A percentile compares a stretch with the other conserved stretches of the same genome.
Evolutionary conservation across 1,139 yeast species (phyloP).

Genomic region (Insectozyma bohioensis): DNA sequence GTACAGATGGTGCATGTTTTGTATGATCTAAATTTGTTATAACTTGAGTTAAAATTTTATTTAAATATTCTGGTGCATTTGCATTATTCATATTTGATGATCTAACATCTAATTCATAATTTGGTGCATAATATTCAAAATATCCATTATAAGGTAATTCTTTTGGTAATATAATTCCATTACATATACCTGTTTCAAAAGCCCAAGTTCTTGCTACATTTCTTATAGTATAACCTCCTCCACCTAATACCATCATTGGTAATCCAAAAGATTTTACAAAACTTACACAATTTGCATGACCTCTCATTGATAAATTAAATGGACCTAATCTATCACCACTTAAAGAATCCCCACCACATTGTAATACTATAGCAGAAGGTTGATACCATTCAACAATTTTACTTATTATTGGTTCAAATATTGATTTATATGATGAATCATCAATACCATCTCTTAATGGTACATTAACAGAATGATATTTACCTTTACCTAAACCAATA

Average conservation of each 20-base stretch:
- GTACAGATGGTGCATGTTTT: conserved; percentile 94
- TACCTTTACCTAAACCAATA: conserved; percentile 86
- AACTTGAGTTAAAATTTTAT: conserved; percentile 78
- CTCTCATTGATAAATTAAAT: conserved; percentile 86
- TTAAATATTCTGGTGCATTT: conserved; percentile 88
- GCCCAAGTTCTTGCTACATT: conserved; percentile 97
- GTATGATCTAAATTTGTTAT: conserved; percentile 80
- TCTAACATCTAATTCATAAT: conserved; percentile 87
- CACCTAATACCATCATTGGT: conserved; percentile 92
- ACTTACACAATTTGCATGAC: conserved; percentile 94
- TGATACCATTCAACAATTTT: conserved; percentile 91
- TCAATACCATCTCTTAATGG: conserved; percentile 93
- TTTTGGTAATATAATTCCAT: conserved; percentile 71
- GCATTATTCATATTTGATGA: conserved; percentile 98
- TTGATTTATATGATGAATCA: conserved; percentile 79
- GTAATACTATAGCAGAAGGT: conserved; percentile 89
- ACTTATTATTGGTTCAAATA: conserved; percentile 81
- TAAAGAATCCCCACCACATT: conserved; percentile 91
- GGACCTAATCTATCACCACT: conserved; percentile 92
- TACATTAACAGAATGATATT: conserved; percentile 81
- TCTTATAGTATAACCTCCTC: conserved; percentile 98
- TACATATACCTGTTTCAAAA: conserved; percentile 85
- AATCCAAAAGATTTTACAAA: conserved; percentile 83
- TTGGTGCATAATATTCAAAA: conserved; percentile 96
- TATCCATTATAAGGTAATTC: conserved; percentile 95